Evolutionary conservation across 2,329 filamentous ascomycete genomes (phyloP), one percentile per base, ranked within the genome.

Genomic region (Clarireedia homoeocarpa): DNA sequence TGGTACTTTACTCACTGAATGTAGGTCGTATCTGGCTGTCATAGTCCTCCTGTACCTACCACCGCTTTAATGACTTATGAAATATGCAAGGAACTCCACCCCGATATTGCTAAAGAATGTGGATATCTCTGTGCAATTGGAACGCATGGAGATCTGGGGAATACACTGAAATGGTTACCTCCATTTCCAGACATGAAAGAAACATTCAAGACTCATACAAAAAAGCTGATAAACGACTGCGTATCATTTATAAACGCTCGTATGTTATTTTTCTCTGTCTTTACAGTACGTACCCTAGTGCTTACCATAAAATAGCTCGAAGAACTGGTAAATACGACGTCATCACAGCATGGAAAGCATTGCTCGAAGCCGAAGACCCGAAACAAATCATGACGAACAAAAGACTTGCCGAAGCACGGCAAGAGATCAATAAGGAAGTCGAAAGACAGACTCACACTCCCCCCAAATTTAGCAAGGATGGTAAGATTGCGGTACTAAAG

Each of bases 101-200:
- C 74, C 1, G 70, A 73, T 2, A 75, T 86, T 0, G 63, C 67
- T 4, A 64, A 67, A 2, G 68, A 71, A 5, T 83, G 81, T 61
- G 79, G 76, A 40, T 87, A 84, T 78, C 73, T 87, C 0, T 84
- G 82, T 53, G 76, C 77, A 2, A 75, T 86, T 60, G 85, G 85
- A 7, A 86, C 84, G 0, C 81, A 86, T 59, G 84, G 83, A 2
- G 84, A 88, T 60, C 72, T 88, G 0, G 84, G 84, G 14, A 85
- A 79, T 40, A 77, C 77, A 0, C 60, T 86, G 15, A 86, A 85
- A 65, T 87, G 84, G 84, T 71, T 80, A 23, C 75, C 77, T 0
- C 84, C 84, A 0, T 86, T 88, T 59, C 84, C 84, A 1, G 80
- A 86, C 58, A 85, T 87, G 82, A 74, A 72, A 17, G 67, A 73